Evolutionary conservation across 2,329 filamentous ascomycete genomes (phyloP).

Genomic region (Colletotrichum sp.): DNA sequence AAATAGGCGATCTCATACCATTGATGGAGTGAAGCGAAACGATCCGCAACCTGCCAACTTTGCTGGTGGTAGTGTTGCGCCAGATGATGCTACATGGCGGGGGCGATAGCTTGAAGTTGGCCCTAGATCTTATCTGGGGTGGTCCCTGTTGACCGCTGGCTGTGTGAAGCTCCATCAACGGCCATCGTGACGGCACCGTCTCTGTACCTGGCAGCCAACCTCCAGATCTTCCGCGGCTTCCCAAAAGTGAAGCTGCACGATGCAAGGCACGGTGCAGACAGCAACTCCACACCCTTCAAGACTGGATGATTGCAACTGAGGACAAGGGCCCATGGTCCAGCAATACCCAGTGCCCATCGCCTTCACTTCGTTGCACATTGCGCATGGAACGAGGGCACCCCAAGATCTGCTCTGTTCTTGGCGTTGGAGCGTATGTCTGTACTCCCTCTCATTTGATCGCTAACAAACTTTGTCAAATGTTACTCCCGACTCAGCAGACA

Average conservation of each 20-base stretch:
- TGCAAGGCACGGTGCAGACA: constrained; percentile 1
- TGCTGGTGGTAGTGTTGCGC: not conserved
- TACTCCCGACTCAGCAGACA: not conserved
- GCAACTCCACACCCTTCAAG: not conserved
- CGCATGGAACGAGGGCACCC: not conserved
- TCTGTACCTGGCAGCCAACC: not conserved
- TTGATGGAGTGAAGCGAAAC: not conserved
- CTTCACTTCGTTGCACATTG: not conserved
- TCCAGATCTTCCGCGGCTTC: not conserved
- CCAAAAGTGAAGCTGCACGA: not conserved
- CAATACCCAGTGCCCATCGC: not conserved
- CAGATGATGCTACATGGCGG: not conserved
- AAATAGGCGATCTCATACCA: not conserved
- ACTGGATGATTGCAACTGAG: not conserved
- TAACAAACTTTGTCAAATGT: not conserved
- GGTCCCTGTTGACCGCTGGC: not conserved
- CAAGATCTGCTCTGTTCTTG: not conserved
- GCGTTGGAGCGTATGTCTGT: not conserved
- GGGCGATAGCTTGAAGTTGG: not conserved
- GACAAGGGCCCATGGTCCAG: not conserved
- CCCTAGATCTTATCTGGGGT: not conserved
- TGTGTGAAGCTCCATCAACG: not conserved
- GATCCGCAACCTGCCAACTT: not conserved
- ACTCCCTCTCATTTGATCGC: not conserved
- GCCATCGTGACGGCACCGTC: not conserved